A percentile compares a stretch with the other conserved stretches of the same genome.
These are phyloP conservation scores for Boletellus sp. DNA, from an alignment of 768 basidiomycete genomes.

Conservation along the genomic window DNA sequence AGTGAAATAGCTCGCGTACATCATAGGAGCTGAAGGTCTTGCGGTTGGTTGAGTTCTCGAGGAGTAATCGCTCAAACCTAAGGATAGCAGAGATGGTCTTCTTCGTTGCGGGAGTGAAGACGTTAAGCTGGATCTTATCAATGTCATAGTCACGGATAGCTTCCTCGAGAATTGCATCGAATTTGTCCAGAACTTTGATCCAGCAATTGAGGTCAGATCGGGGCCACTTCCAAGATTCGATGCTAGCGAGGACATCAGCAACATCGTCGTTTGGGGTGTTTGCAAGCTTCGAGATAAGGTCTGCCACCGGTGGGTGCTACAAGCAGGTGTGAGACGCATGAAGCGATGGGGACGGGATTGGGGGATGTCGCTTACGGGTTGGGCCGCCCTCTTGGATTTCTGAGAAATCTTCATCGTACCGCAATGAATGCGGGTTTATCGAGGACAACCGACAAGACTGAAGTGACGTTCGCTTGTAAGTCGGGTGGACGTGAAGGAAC, in stretches of 20 bases:
- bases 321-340: constrained; percentile 6
- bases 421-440: constrained; percentile 41
- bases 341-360: not conserved
- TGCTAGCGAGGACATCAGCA: constrained; percentile 57
- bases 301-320: constrained; percentile 76
- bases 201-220: constrained; percentile 96
- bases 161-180: constrained; percentile 84
- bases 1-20: constrained; percentile 49
- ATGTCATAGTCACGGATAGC: constrained; percentile 82
- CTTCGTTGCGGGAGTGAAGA: constrained; percentile 75
- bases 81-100: constrained; percentile 76
- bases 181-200: constrained; percentile 94
- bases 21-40: constrained; percentile 97
- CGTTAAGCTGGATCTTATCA: constrained; percentile 75
- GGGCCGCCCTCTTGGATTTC: constrained; percentile 76
- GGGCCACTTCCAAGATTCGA: constrained; percentile 90
- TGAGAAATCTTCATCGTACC: constrained; percentile 84
- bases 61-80: constrained; percentile 79
- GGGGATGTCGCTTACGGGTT: constrained; percentile 56
- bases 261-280: constrained; percentile 71
- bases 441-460: constrained; percentile 8
- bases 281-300: constrained; percentile 70
- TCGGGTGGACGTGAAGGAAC: constrained; percentile 7
- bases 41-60: constrained; percentile 97
- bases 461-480: not conserved